These are phyloP conservation scores for Lactifluus rugatus DNA, from an alignment of 768 basidiomycete species.

Conservation along the genomic window DNA sequence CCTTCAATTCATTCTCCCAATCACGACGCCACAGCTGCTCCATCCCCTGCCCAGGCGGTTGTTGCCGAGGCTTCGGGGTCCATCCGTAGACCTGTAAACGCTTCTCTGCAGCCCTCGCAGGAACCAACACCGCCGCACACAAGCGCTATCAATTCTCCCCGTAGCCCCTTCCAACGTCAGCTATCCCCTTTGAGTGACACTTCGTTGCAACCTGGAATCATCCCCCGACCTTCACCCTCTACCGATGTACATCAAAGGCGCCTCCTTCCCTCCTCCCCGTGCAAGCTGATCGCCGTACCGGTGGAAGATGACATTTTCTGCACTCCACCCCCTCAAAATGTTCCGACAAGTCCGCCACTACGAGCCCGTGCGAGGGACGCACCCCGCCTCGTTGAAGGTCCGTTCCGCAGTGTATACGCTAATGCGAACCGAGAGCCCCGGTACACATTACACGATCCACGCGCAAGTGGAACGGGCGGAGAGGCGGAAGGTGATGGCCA, in stretches of 20 bases:
- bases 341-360: neutral
- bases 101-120: constrained; percentile 1
- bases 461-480: constrained; percentile 8
- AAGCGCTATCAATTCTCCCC: constrained; percentile 2
- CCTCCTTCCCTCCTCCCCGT: neutral
- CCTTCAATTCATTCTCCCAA: neutral
- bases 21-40: neutral
- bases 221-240: neutral
- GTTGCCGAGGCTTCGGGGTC: neutral
- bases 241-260: neutral
- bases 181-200: neutral
- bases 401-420: constrained; percentile 22
- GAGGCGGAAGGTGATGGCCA: neutral
- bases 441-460: constrained; percentile 1
- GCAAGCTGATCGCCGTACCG: neutral
- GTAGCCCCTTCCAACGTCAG: neutral
- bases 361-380: constrained; percentile 9
- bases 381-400: constrained; percentile 22
- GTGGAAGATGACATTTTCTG: constrained; percentile 6
- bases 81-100: neutral
- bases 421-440: constrained; percentile 15
- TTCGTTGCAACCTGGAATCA: neutral
- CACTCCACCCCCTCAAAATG: constrained; percentile 3
- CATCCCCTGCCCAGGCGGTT: neutral
- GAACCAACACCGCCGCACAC: constrained; percentile 17